phyloP scores from a whole-genome alignment of 2,329 filamentous ascomycete genomes.

The Trichoderma harzianum region DNA sequence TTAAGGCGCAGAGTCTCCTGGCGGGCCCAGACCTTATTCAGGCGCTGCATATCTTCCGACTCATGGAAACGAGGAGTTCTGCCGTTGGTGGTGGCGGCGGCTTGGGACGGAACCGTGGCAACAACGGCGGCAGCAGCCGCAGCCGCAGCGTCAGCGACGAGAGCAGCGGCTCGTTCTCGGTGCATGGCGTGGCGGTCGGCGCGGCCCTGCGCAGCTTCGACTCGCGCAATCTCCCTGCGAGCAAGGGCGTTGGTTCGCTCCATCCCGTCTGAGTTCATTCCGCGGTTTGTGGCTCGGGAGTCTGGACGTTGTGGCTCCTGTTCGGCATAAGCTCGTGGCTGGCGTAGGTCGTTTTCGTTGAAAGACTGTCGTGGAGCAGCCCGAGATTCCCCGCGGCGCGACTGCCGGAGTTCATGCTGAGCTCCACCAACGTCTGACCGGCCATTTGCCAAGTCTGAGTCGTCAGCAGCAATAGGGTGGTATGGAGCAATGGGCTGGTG shows the following conservation, averaged over 20 bases:
- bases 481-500: constrained; percentile 22
- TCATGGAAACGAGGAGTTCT: constrained; percentile 41
- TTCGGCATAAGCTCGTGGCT: constrained; percentile 2
- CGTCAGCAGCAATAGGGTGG: constrained; percentile 25
- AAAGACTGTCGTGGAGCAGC: constrained; percentile 29
- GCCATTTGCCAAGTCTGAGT: constrained; percentile 15
- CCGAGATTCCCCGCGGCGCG: constrained; percentile 39
- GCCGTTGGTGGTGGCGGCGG: constrained; percentile 25
- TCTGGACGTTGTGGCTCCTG: constrained; percentile 22
- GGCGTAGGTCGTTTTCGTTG: constrained; percentile 22
- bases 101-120: constrained; percentile 19
- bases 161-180: constrained; percentile 38
- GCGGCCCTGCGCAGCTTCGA: constrained; percentile 50
- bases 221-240: constrained; percentile 49
- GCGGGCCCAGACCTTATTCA: constrained; percentile 54
- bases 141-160: constrained; percentile 31
- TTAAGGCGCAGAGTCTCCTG: constrained; percentile 49
- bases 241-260: constrained; percentile 50
- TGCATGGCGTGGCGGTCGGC: constrained; percentile 46
- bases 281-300: constrained; percentile 23
- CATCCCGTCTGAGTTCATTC: constrained; percentile 32
- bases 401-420: constrained; percentile 42
- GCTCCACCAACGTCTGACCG: constrained; percentile 21
- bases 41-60: constrained; percentile 46
- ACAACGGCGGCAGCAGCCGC: constrained; percentile 27